Conservation (phyloP, 805 yeast genomes). For the Nakazawaea anatomiae region DNA sequence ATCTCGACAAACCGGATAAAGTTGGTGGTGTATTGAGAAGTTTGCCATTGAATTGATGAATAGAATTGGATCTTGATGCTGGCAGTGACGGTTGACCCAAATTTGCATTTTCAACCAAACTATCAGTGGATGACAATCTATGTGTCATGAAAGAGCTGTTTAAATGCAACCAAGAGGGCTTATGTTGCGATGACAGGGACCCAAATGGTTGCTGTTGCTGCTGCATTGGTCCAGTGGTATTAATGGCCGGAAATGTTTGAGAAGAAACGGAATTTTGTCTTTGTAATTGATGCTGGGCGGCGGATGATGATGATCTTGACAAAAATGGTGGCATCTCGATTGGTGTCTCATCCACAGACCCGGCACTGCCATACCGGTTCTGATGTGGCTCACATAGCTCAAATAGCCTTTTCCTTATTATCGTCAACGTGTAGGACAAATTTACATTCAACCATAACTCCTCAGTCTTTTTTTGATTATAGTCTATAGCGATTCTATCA, state of each 20-base stretch:
- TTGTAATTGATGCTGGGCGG: constrained; percentile 13
- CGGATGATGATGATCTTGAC: constrained; percentile 10
- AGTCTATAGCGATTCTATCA: constrained; percentile 19
- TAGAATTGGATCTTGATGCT: neutral
- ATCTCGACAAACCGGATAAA: constrained; percentile 3
- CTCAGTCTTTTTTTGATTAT: constrained; percentile 17
- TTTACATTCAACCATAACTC: constrained; percentile 21
- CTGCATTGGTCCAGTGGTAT: constrained; percentile 10
- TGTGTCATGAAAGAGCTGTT: constrained; percentile 24
- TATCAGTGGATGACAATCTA: constrained; percentile 27
- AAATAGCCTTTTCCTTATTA: constrained; percentile 26
- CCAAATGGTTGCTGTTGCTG: constrained; percentile 1
- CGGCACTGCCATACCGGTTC: neutral
- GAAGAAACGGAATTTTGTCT: constrained; percentile 22
- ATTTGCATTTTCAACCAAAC: constrained; percentile 21
- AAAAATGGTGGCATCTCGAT: constrained; percentile 10
- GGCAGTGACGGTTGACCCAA: constrained; percentile 1
- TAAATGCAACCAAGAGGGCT: constrained; percentile 30
- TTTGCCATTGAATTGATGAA: neutral
- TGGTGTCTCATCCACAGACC: constrained; percentile 7
- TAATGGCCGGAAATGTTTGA: constrained; percentile 3
- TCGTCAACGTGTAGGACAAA: constrained; percentile 19
- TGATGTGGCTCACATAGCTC: constrained; percentile 20
- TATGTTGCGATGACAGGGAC: constrained; percentile 11
- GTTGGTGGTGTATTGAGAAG: constrained; percentile 6